A percentile compares a stretch with the other conserved stretches of the same genome.
phyloP scores from a whole-genome alignment of 192 early-diverging fungal genomes.

The Ramicandelaber brevisporus region DNA sequence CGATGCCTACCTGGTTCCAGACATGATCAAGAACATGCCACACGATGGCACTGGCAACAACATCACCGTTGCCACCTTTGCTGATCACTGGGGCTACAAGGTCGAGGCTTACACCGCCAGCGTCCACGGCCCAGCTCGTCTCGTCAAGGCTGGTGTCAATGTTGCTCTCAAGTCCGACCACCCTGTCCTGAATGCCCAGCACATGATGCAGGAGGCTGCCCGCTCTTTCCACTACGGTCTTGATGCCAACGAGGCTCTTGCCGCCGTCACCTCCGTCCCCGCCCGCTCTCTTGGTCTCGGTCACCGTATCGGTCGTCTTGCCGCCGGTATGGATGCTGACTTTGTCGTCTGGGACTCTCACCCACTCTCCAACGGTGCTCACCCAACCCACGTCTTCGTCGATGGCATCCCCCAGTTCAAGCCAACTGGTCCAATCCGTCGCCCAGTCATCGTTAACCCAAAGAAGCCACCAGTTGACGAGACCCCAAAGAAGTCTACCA shows the following conservation, averaged over 20 bases:
- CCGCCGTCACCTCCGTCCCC: slow-evolving; percentile 40
- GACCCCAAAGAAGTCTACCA: no score
- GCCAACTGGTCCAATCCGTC: no score
- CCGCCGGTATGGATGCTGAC: slow-evolving; percentile 50
- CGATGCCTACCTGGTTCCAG: slow-evolving; percentile 42
- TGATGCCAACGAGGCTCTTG: slow-evolving; percentile 21
- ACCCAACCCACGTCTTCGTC: slow-evolving; percentile 44
- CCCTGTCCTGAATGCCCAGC: slow-evolving; percentile 44
- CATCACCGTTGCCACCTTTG: slow-evolving; percentile 45
- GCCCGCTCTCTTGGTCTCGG: slow-evolving; percentile 38
- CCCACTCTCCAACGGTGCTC: slow-evolving; percentile 37
- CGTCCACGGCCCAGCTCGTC: slow-evolving; percentile 24
- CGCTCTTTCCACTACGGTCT: slow-evolving; percentile 49
- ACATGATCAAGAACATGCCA: slow-evolving; percentile 25
- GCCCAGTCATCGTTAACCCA: no score
- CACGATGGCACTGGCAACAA: slow-evolving; percentile 25
- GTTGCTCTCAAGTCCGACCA: slow-evolving; percentile 60
- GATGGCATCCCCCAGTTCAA: slow-evolving; percentile 40
- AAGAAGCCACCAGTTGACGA: no score
- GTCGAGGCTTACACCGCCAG: slow-evolving; percentile 48
- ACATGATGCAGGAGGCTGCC: slow-evolving; percentile 52
- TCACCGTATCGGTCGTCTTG: slow-evolving; percentile 34
- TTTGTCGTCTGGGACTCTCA: slow-evolving; percentile 50
- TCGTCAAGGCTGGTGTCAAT: slow-evolving; percentile 36
- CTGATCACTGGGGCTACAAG: slow-evolving; percentile 38